Conservation (phyloP, 768 basidiomycete species). For the Nidula microcarpa region DNA sequence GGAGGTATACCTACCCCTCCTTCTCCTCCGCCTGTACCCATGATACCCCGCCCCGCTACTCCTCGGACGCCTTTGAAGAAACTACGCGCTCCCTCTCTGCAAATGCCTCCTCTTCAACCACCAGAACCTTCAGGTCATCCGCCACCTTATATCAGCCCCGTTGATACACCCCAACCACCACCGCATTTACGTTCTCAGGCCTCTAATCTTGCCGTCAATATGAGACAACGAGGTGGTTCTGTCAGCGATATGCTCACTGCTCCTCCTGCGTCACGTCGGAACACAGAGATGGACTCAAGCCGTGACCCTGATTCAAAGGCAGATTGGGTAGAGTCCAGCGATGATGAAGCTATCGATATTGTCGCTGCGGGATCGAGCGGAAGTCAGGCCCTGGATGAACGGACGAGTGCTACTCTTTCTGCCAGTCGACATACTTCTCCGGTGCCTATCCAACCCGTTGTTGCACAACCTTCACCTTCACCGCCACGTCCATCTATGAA, state of each 20-base stretch:
- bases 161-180: constrained; percentile 24
- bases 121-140: constrained; percentile 51
- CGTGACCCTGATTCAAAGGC: constrained; percentile 45
- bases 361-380: constrained; percentile 81
- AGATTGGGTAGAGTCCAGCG: constrained; percentile 79
- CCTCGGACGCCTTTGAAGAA: constrained; percentile 27
- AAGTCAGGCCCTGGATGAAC: constrained; percentile 77
- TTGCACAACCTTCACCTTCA: constrained; percentile 22
- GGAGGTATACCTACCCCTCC: constrained; percentile 23
- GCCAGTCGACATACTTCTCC: constrained; percentile 21
- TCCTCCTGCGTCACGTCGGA: constrained; percentile 30
- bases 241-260: constrained; percentile 59
- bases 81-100: constrained; percentile 25
- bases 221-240: constrained; percentile 51
- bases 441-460: constrained; percentile 18
- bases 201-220: constrained; percentile 38
- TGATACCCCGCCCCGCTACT: constrained; percentile 42
- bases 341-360: constrained; percentile 83
- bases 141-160: constrained; percentile 55
- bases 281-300: constrained; percentile 23
- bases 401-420: constrained; percentile 60
- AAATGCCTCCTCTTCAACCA: constrained; percentile 15
- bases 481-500: constrained; percentile 23
- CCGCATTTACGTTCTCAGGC: constrained; percentile 32
- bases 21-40: constrained; percentile 27